Percentiles rank a stretch among this genome's conserved stretches.
phyloP scores from a whole-genome alignment of 805 yeast species.

The Candida cerambycidarum region DNA sequence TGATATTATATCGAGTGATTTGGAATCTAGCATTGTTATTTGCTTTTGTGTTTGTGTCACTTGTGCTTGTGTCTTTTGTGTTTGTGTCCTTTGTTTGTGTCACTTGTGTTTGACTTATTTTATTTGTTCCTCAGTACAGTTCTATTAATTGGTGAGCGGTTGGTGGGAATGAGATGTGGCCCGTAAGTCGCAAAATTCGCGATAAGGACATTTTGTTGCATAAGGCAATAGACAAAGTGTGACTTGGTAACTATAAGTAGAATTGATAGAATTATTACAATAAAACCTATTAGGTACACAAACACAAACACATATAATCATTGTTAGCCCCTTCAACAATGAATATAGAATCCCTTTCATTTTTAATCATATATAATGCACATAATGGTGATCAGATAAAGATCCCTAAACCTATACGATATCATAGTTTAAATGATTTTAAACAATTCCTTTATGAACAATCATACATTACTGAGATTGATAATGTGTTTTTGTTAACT shows the following conservation, averaged over 20 bases:
- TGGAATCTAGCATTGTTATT: slow-evolving; percentile 27
- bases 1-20: slow-evolving; percentile 37
- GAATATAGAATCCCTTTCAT: slow-evolving; percentile 16
- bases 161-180: too few species aligned
- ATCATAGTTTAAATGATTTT: slow-evolving; percentile 32
- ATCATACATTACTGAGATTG: slow-evolving; percentile 25
- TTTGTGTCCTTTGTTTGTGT: too few species aligned
- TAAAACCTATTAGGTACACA: too few species aligned
- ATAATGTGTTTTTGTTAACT: slow-evolving; percentile 52
- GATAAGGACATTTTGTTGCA: too few species aligned
- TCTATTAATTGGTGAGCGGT: too few species aligned
- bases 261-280: slow-evolving; percentile 3
- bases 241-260: neutral
- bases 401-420: slow-evolving; percentile 43
- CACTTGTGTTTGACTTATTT: too few species aligned
- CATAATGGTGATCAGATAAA: slow-evolving; percentile 35
- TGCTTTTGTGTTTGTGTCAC: neutral
- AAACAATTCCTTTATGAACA: slow-evolving; percentile 29
- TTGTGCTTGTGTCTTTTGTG: neutral
- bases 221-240: neutral
- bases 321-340: too few species aligned
- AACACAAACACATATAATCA: too few species aligned
- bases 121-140: too few species aligned
- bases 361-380: slow-evolving; percentile 34
- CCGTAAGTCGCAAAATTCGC: too few species aligned